Base-by-base conservation (phyloP, 129 eudicot genomes). In the Artemisia annua region DNA sequence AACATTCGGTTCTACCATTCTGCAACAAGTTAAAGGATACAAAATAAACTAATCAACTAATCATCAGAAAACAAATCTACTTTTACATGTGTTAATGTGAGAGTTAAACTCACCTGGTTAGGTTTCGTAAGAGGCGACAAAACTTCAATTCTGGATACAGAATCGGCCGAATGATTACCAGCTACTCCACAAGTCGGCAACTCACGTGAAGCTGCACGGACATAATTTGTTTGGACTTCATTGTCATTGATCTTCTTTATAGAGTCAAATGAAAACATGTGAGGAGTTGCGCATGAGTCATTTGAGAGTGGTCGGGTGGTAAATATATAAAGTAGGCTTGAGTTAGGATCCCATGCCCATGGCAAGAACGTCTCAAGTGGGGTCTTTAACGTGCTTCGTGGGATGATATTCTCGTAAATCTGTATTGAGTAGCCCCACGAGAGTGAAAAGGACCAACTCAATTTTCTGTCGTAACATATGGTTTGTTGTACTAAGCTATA, bases 291-390 rank as follows among this genome's bases (percentile, higher is more conserved):
- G 9, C 84, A 80, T 9, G 76, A 48, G 53, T 80, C 22, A 0
- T 43, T 26, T 11, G 63, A 30, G 2, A 67, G 39, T 22, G 10
- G 32, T 11, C 83, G 30, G 11, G 80, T 74, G 35, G 61, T 61
- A 17, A 74, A 80, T 17, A 80, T 50, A 22, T 51, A 67, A 2
- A 26, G 44, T 28, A 17, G 28, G 0, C 61, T 76, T 15, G 64
- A 73, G 14, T 15, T 20, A 3, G 52, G 53, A 1, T 49, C 50
- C 1, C 4, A 3, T 0, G 46, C 39, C 89, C 92, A 87, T 15
- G 80, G 74, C 18, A n/a, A 49, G 28, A 87, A 87, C 4, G 92
- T 87, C 72, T 84, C 92, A 4, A 87, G 80, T 17, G 92, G 92
- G 28, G 19, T 69, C 69, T 81, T 78, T 1, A 84, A 28, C 24